Percentiles rank a stretch among this genome's conserved stretches.
Evolutionary conservation across 2,329 filamentous ascomycete species (phyloP).

Genomic region (Claviceps citrina): DNA sequence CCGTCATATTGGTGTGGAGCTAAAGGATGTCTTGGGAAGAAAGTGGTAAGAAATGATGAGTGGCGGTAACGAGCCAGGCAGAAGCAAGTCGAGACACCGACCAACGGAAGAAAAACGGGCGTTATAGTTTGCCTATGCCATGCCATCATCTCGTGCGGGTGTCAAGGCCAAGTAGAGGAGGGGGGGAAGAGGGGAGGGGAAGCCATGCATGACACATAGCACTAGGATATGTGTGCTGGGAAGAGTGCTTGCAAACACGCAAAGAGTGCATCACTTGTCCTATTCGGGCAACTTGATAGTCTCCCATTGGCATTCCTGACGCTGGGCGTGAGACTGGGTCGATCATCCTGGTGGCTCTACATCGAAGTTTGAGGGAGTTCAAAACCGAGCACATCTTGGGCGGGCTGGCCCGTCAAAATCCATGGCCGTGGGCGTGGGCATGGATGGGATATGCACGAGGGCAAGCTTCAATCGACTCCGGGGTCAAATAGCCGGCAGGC

Average conservation of each 20-base stretch:
- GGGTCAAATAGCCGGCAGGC: neutral
- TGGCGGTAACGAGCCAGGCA: neutral
- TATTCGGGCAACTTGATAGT: neutral
- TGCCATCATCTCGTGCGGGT: no score
- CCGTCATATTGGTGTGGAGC: constrained; percentile 1
- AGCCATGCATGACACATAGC: neutral
- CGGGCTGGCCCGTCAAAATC: neutral
- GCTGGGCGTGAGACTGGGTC: no score
- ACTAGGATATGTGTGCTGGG: neutral
- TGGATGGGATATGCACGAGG: neutral
- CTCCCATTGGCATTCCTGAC: neutral
- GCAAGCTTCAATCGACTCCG: neutral
- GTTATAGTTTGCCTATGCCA: neutral
- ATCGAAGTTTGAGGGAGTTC: no score
- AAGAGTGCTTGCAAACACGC: neutral
- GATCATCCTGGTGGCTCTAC: no score
- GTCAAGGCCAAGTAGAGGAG: no score
- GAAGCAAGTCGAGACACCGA: neutral
- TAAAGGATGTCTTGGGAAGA: neutral
- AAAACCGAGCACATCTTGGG: no score
- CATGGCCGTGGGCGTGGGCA: neutral
- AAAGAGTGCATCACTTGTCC: neutral
- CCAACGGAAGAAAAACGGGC: neutral
- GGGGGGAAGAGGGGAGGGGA: no score
- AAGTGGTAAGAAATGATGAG: neutral